Conservation (phyloP, 495 filamentous ascomycete genomes). For the Aspergillus saccharolyticus region DNA sequence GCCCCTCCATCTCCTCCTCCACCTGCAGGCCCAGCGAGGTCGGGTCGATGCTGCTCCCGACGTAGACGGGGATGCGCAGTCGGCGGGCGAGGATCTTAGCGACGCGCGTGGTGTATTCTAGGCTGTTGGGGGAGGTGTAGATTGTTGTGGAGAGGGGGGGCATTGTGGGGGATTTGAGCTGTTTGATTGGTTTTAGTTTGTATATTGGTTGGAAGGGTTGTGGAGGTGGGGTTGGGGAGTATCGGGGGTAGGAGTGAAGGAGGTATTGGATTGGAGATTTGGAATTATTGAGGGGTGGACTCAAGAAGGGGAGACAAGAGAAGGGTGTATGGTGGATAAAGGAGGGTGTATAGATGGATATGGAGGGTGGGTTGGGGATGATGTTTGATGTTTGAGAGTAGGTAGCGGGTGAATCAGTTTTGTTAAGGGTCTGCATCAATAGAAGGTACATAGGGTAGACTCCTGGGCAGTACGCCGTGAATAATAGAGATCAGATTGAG, state of each 20-base stretch:
- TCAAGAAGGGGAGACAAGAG: too few species aligned
- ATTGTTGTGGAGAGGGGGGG: conserved; percentile 68
- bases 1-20: conserved; percentile 93
- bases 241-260: not conserved
- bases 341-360: too few species aligned
- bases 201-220: not conserved
- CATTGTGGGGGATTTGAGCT: conserved; percentile 37
- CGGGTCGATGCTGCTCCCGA: conserved; percentile 63
- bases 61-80: conserved; percentile 68
- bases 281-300: too few species aligned
- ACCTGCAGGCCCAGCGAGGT: conserved; percentile 66
- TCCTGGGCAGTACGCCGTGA: too few species aligned
- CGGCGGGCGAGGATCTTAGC: conserved; percentile 75
- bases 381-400: too few species aligned
- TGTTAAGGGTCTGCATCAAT: too few species aligned
- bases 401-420: too few species aligned
- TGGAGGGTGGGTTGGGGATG: too few species aligned
- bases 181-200: conserved; percentile 4
- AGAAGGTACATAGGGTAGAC: too few species aligned
- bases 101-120: conserved; percentile 81
- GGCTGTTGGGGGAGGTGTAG: conserved; percentile 63
- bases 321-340: too few species aligned
- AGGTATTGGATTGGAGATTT: too few species aligned
- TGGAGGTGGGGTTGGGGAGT: not conserved
- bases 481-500: too few species aligned